Percentiles rank a stretch among this genome's conserved stretches.
Conservation (phyloP, 176 grass and related monocot species). For the Secale cereale region DNA sequence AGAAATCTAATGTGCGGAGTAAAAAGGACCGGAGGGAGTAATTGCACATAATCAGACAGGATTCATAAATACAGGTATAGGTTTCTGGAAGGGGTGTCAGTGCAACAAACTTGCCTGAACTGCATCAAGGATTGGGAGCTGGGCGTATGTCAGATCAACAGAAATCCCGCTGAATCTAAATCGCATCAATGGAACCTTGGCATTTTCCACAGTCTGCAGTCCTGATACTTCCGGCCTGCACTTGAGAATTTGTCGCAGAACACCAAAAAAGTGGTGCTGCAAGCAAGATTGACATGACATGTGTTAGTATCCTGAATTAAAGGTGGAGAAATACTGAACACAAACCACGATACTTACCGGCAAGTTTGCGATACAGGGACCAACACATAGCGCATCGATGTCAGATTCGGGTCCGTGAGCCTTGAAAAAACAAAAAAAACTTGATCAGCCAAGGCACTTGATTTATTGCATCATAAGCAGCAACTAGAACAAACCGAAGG, state of each 20-base stretch:
- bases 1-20: too few relatives aligned
- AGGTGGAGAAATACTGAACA: not conserved
- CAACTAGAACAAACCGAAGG: not conserved
- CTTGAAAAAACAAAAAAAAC: slow-evolving; percentile 23
- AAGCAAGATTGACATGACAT: slow-evolving; percentile 1
- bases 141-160: slow-evolving; percentile 64
- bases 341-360: slow-evolving; percentile 25
- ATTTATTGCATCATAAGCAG: not conserved
- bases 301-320: not conserved
- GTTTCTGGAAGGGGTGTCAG: not conserved
- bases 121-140: slow-evolving; percentile 48
- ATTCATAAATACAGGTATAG: not conserved
- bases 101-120: slow-evolving; percentile 38
- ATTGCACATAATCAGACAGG: not conserved
- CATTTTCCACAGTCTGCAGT: slow-evolving; percentile 49
- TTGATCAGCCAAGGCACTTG: not conserved
- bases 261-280: slow-evolving; percentile 67
- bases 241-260: slow-evolving; percentile 55
- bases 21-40: too few relatives aligned
- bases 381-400: slow-evolving; percentile 64
- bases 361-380: slow-evolving; percentile 49
- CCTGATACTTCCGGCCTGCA: slow-evolving; percentile 47
- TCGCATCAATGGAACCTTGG: slow-evolving; percentile 71
- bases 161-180: slow-evolving; percentile 54
- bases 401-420: slow-evolving; percentile 74